Percentiles rank a stretch among this genome's conserved stretches.
Conservation (phyloP, 805 yeast species). For the Yueomyces sinensis region DNA sequence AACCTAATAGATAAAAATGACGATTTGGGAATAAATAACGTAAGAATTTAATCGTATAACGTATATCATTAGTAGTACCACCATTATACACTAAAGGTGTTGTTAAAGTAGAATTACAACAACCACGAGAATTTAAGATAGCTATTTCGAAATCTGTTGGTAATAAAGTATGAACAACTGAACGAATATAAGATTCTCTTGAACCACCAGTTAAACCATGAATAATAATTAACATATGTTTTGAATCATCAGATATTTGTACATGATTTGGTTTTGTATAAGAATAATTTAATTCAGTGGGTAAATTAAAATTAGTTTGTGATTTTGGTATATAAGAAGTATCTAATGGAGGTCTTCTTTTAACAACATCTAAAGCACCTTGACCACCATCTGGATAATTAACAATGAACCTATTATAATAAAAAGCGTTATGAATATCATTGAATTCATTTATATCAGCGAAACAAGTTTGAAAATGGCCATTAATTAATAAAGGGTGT, state of each 20-base stretch:
- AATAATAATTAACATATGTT: constrained; percentile 49
- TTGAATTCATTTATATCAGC: constrained; percentile 43
- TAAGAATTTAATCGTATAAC: constrained; percentile 40
- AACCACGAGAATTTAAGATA: constrained; percentile 66
- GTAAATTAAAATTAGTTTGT: constrained; percentile 26
- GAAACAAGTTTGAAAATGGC: constrained; percentile 57
- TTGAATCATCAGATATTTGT: constrained; percentile 23
- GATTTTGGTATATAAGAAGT: constrained; percentile 17
- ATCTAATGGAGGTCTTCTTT: constrained; percentile 5
- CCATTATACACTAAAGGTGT: constrained; percentile 62
- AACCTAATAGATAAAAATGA: constrained; percentile 63
- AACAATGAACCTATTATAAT: constrained; percentile 50
- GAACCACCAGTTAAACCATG: constrained; percentile 84
- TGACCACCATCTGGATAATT: constrained; percentile 48
- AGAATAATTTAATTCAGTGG: constrained; percentile 9
- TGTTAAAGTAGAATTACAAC: constrained; percentile 55
- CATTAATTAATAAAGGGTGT: constrained; percentile 48
- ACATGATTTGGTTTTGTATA: constrained; percentile 30
- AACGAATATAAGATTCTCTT: constrained; percentile 64
- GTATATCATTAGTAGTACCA: constrained; percentile 57
- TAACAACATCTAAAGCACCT: constrained; percentile 55
- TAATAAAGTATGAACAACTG: constrained; percentile 34
- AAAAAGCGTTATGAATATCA: constrained; percentile 38
- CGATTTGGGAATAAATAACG: constrained; percentile 40
- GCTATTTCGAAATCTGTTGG: constrained; percentile 39